Conservation (phyloP, 192 early-diverging fungal species). For the Chytriomyces sp. region DNA sequence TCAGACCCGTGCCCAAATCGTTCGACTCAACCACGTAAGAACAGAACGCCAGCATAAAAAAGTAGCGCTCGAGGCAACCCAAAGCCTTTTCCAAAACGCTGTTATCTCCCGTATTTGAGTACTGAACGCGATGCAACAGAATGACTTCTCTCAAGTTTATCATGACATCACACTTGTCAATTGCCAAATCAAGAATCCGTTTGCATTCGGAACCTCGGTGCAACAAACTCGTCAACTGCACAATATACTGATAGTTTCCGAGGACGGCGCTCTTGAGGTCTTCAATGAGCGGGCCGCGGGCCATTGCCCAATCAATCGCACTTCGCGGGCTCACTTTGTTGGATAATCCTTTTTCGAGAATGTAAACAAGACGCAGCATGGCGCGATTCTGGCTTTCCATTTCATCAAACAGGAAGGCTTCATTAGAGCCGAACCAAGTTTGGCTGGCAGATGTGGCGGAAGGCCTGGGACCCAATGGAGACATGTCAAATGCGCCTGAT, state of each 20-base stretch:
- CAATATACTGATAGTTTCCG: constrained; percentile 63
- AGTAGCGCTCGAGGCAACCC: constrained; percentile 63
- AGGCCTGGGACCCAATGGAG: neutral
- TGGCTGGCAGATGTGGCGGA: neutral
- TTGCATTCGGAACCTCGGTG: constrained; percentile 56
- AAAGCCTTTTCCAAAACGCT: constrained; percentile 50
- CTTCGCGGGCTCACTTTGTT: constrained; percentile 47
- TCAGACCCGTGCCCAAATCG: constrained; percentile 1
- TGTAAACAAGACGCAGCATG: constrained; percentile 59
- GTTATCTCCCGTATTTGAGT: constrained; percentile 48
- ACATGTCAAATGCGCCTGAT: constrained; percentile 37
- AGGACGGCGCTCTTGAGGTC: constrained; percentile 59
- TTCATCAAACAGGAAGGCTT: constrained; percentile 30
- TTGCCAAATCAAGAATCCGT: constrained; percentile 56
- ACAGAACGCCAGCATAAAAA: constrained; percentile 61
- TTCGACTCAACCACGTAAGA: constrained; percentile 55
- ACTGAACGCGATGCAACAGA: constrained; percentile 61
- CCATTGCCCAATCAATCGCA: constrained; percentile 63
- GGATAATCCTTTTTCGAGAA: constrained; percentile 55
- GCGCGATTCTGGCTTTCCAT: constrained; percentile 50
- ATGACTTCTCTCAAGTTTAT: constrained; percentile 66
- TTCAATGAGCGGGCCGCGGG: constrained; percentile 54
- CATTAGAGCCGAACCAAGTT: neutral
- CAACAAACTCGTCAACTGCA: constrained; percentile 48
- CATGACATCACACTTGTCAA: constrained; percentile 63